Evolutionary conservation across 192 early-diverging fungal species (phyloP), one percentile per base, ranked within the genome.

Genomic region (Coemansia sp.): DNA sequence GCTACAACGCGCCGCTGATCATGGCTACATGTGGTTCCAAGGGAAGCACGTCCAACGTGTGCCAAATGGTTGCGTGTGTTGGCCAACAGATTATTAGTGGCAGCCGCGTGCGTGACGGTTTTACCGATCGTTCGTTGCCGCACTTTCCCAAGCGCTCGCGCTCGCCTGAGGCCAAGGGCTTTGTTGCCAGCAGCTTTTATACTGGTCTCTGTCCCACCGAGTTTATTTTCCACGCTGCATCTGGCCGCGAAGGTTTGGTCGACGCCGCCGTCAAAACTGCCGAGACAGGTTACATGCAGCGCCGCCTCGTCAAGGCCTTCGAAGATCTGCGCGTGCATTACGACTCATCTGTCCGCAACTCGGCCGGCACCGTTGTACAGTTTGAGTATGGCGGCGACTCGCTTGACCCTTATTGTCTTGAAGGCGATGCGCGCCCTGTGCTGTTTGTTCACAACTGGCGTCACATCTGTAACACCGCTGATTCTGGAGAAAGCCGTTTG

Each of bases 261-360:
- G 97, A 99, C 84, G 98, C 97, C 6, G 97, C 97, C 54, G 97
- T 99, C 74, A 99, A 99, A 71, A 99, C 97, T 55, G 97, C 97
- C 23, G 97, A 99, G 84, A 99, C 97, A 5, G 97, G 97, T 51
- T 97, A 97, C 76, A 97, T 97, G 95, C 92, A 93, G 75, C 86
- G 95, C 54, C 92, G 95, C 75, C 83, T 99, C 36, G 94, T 95
- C 91, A 98, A 98, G 77, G 95, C 95, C 8, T 85, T 99, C 25
- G 97, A 99, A 81, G 97, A 99, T 79, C 75, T 98, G 80, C 90
- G 88, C 0, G 89, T 90, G 22, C 94, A 97, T 72, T 99, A 99
- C 66, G 97, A 99, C 84, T 80, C 87, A 31, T 95, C 95, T 1
- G 97, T 99, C 19, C 87, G 97, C 39, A 92, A 94, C 75, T 92